phyloP scores from a whole-genome alignment of 352 stramenopile species.

The Pythium aristosporum region DNA sequence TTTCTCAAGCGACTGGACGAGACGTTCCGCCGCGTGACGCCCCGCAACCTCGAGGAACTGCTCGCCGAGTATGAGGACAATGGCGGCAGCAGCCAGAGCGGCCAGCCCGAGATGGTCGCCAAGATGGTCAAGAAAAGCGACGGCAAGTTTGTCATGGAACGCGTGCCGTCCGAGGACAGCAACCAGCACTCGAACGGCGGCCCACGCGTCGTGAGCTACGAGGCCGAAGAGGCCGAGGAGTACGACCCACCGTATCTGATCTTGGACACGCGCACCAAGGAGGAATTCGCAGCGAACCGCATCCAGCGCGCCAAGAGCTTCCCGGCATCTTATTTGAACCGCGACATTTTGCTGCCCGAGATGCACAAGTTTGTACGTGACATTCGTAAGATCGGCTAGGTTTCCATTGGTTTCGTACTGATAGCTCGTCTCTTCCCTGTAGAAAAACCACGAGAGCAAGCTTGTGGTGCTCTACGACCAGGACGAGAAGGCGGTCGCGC shows the following conservation, averaged over 20 bases:
- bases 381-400: background rate
- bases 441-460: conserved; percentile 79
- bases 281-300: conserved; percentile 68
- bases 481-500: conserved; percentile 60
- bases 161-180: conserved; percentile 42
- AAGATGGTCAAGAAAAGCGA: conserved; percentile 69
- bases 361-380: conserved; percentile 65
- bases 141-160: conserved; percentile 71
- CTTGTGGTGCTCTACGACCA: conserved; percentile 80
- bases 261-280: conserved; percentile 63
- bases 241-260: conserved; percentile 78
- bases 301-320: conserved; percentile 74
- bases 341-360: conserved; percentile 62
- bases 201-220: conserved; percentile 74
- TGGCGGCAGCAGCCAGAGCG: conserved; percentile 28
- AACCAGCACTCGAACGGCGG: conserved; percentile 39
- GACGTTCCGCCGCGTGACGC: conserved; percentile 72
- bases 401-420: no score
- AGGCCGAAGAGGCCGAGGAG: conserved; percentile 72
- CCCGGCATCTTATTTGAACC: conserved; percentile 52
- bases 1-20: conserved; percentile 82
- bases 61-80: conserved; percentile 75
- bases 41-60: conserved; percentile 66
- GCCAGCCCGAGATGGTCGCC: conserved; percentile 69
- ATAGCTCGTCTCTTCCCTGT: background rate